Base-by-base conservation (phyloP, 495 filamentous ascomycete species). In the Penicillium dipodomyicola region DNA sequence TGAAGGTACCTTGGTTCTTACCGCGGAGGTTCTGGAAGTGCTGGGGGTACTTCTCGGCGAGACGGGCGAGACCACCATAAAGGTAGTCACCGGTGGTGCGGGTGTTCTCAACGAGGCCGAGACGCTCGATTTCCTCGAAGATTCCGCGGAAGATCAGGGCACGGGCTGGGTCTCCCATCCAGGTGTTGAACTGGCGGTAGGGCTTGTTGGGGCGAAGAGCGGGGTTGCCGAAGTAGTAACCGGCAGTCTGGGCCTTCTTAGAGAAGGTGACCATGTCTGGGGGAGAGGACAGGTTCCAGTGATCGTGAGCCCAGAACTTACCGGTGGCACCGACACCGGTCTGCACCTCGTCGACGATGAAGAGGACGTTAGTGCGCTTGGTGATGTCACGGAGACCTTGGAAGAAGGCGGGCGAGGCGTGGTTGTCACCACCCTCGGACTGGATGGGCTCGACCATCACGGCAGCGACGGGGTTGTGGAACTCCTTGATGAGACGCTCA, bases 101-200 rank as follows among this genome's bases (percentile, higher is more conserved):
- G 48, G 94, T 96, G 71, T 95, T 83, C 67, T 82, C 74, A 29
- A 98, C 91, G 11, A 98, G 80, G 54, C 87, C 81, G 17, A 90
- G 77, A 41, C 85, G 79, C 76, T 96, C 84, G 49, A 98, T 89
- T 76, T 97, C 92, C 40, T 89, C 72, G 67, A 96, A 84, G 73
- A 98, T 97, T 62, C 88, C 91, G 54, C 88, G 84, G 85, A 97
- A 98, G 57, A 97, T 82, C 57, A 97, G 77, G 9, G 91, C 92
- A 47, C 91, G 85, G 10, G 89, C 85, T 29, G 94, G 94, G 76
- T 98, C 94, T 70, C 94, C 94, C 92, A 98, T 97, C 94, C 94
- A 98, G 56, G 95, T 98, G 77, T 98, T 98, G 79, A 97, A 98
- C 76, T 98, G 94, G 49, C 94, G 86, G 82, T 97, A 97, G n/a